Evolutionary conservation across 345 rosid species (phyloP), one percentile per base, ranked within the genome.

Genomic region (Eucalyptus shirleyi): DNA sequence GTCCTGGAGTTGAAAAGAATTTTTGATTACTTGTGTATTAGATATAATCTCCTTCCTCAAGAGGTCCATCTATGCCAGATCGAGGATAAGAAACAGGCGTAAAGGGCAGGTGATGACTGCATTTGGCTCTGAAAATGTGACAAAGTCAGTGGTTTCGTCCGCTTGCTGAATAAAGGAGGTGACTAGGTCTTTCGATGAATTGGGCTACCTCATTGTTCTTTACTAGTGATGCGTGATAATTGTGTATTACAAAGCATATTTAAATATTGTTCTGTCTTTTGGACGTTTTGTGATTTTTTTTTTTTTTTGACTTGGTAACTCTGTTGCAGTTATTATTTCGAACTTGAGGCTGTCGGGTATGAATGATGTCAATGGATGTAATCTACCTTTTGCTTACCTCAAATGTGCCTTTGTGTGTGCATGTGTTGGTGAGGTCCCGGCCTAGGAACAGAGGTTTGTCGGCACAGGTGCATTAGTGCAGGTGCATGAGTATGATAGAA

Each of bases 21-120:
- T 11, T 93, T 95, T 18, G 95, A 95, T 80, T 93, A 95, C 55
- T 91, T 96, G 69, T 86, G 90, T 53, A 90, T 96, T 34, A 92
- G 92, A 50, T 95, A 92, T 93, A 89, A 90, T 18, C 95, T 95
- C 42, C 94, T 93, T 88, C 93, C 95, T 50, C 96, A 95, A 86
- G 89, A 92, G 87, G 92, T 96, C 89, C 92, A 91, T 90, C 90
- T 94, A 69, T 89, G 62, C 21, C 91, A 93, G 59, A 56, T 53
- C 3, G 90, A 37, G 37, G 18, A 28, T 13, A 65, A 67, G 34
- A 86, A 59, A 50, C 26, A 83, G 81, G 45, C 50, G 45, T 60
- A 5, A 83, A 83, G 77, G 19, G 37, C 6, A 7, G 77, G 21
- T 15, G 21, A n/a, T 65, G 77, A n/a, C 16, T n/a, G 77, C 77